A percentile compares a stretch with the other conserved stretches of the same genome.
phyloP scores from a whole-genome alignment of 306 rosid genomes.

The Adenanthera pavonina region DNA sequence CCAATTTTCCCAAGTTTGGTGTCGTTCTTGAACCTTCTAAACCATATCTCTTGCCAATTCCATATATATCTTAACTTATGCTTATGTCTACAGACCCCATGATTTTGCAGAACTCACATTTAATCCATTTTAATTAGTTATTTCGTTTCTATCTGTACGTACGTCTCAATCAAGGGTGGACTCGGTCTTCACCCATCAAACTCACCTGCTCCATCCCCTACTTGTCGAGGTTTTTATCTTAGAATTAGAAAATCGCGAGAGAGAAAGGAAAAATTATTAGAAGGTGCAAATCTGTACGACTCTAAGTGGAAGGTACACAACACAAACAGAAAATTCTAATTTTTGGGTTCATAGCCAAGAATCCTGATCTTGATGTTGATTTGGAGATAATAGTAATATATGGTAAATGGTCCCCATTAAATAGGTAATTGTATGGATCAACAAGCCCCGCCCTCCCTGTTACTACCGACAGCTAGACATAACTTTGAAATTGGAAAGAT shows the following conservation, averaged over 20 bases:
- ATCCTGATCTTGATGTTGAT: slow-evolving; percentile 27
- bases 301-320: slow-evolving; percentile 4
- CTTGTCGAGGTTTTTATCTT: not conserved
- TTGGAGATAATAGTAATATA: slow-evolving; percentile 24
- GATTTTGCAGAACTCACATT: not conserved
- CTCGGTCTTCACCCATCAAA: slow-evolving; percentile 34
- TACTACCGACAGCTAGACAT: slow-evolving; percentile 36
- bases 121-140: slow-evolving; percentile 6
- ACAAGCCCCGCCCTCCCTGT: slow-evolving; percentile 11
- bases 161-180: slow-evolving; percentile 1
- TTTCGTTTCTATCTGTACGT: not conserved
- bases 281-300: slow-evolving; percentile 21
- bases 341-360: slow-evolving; percentile 25
- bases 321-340: not conserved
- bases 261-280: not conserved
- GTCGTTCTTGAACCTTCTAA: not conserved
- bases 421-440: not conserved
- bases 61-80: not conserved
- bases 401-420: slow-evolving; percentile 32
- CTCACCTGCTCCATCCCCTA: slow-evolving; percentile 21
- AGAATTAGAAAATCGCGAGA: not conserved
- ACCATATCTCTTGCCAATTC: not conserved
- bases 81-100: not conserved
- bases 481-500: slow-evolving; percentile 16
- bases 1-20: slow-evolving; percentile 4